These are phyloP conservation scores for Penicillium pulvis DNA, from an alignment of 495 filamentous ascomycete genomes.

Conservation along the genomic window DNA sequence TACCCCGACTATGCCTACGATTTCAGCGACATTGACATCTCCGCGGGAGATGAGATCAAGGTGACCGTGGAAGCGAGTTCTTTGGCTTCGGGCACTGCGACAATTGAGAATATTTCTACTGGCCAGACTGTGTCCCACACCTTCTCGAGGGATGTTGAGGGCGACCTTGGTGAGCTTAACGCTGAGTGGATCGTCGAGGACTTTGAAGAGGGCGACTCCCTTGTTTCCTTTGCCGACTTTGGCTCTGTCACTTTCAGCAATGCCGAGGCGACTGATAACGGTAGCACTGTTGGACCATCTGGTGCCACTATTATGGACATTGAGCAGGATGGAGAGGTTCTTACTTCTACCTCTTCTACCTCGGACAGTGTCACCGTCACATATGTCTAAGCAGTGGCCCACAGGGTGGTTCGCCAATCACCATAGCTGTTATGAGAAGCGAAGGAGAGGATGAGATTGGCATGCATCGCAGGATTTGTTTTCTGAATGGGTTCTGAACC, in stretches of 20 bases:
- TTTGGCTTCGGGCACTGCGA: conserved; percentile 47
- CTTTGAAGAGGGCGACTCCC: conserved; percentile 41
- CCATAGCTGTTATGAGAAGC: background rate
- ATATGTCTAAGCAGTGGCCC: conserved; percentile 17
- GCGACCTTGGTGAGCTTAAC: conserved; percentile 37
- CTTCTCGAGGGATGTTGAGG: conserved; percentile 34
- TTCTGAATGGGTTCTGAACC: background rate
- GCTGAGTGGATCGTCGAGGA: conserved; percentile 68
- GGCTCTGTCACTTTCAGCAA: conserved; percentile 52
- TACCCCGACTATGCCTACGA: conserved; percentile 52
- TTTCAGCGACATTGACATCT: conserved; percentile 51
- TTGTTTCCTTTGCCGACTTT: conserved; percentile 58
- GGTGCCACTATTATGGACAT: conserved; percentile 53
- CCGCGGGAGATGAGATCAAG: conserved; percentile 55
- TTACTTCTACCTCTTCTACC: conserved; percentile 44
- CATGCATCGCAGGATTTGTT: background rate
- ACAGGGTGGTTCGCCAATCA: background rate
- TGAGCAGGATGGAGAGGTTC: conserved; percentile 41
- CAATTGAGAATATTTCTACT: conserved; percentile 52
- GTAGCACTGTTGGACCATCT: conserved; percentile 32
- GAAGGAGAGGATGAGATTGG: background rate
- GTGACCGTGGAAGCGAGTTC: conserved; percentile 50
- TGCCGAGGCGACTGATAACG: conserved; percentile 32
- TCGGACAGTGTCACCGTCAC: conserved; percentile 33
- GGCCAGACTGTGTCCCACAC: conserved; percentile 51